These are phyloP conservation scores for Fraxinus quadrangulata DNA, from an alignment of 257 asterid genomes.

Conservation along the genomic window DNA sequence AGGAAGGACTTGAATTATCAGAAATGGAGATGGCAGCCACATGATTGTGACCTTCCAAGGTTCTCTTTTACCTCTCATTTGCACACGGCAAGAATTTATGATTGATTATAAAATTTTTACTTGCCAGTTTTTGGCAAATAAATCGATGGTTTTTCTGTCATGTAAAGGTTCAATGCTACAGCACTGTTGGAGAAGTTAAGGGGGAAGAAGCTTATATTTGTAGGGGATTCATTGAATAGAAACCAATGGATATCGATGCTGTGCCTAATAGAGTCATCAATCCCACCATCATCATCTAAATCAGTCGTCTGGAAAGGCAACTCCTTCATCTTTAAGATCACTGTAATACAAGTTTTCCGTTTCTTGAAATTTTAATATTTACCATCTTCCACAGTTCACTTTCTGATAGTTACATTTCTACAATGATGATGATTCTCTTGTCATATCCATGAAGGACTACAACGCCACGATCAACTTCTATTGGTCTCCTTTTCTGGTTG, in stretches of 20 bases:
- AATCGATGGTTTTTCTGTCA: constrained; percentile 19
- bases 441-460: constrained; percentile 39
- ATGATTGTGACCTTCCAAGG: constrained; percentile 45
- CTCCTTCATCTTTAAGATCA: constrained; percentile 23
- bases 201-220: constrained; percentile 40
- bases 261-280: constrained; percentile 39
- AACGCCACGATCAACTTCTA: constrained; percentile 49
- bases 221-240: constrained; percentile 47
- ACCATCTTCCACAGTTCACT: no score
- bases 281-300: constrained; percentile 12
- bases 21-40: constrained; percentile 45
- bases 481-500: constrained; percentile 54
- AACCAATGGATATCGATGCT: constrained; percentile 45
- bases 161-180: constrained; percentile 41
- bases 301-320: background rate
- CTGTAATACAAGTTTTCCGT: constrained; percentile 15
- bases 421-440: background rate
- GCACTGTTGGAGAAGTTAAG: constrained; percentile 32
- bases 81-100: background rate
- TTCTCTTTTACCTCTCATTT: background rate
- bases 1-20: constrained; percentile 29
- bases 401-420: no score
- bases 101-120: background rate
- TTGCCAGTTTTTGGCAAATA: background rate
- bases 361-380: background rate